A percentile compares a stretch with the other conserved stretches of the same genome.
phyloP scores from a whole-genome alignment of 2,329 filamentous ascomycete species.

The Penicillium frequentans region DNA sequence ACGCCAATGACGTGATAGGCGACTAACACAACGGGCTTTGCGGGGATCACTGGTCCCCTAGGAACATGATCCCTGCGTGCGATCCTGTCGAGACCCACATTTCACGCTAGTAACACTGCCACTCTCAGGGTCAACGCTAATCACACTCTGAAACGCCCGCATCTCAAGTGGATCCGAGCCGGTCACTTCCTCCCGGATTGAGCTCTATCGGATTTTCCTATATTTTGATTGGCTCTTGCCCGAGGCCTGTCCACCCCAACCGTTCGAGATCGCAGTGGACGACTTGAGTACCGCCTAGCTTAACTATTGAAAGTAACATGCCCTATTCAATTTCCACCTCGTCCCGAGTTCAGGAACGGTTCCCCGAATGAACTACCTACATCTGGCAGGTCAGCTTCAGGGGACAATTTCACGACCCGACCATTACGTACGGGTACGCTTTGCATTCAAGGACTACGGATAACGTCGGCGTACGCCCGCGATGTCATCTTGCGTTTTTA shows the following conservation, averaged over 20 bases:
- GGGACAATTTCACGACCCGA: neutral
- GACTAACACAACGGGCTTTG: neutral
- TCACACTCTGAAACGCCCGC: conserved; percentile 31
- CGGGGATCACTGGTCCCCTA: conserved; percentile 1
- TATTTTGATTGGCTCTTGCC: neutral
- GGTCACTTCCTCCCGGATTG: conserved; percentile 5
- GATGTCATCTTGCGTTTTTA: neutral
- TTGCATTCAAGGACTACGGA: neutral
- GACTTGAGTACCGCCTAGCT: neutral
- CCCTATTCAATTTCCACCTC: neutral
- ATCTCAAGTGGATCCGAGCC: conserved; percentile 12
- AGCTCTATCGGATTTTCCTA: neutral
- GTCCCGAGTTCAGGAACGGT: neutral
- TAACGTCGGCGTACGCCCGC: neutral
- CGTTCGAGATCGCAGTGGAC: conserved; percentile 14
- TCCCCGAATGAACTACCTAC: neutral
- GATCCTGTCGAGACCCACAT: conserved; percentile 31
- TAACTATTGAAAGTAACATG: neutral
- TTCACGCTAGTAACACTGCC: conserved; percentile 27
- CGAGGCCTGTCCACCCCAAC: conserved; percentile 5
- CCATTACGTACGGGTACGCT: conserved; percentile 1
- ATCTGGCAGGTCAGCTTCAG: conserved; percentile 1
- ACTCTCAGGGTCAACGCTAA: conserved; percentile 34
- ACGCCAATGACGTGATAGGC: conserved; percentile 17
- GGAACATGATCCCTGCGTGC: conserved; percentile 30